A percentile compares a stretch with the other conserved stretches of the same genome.
Evolutionary conservation across 2,329 filamentous ascomycete species (phyloP).

Genomic region (Emergomyces pasteurianus): DNA sequence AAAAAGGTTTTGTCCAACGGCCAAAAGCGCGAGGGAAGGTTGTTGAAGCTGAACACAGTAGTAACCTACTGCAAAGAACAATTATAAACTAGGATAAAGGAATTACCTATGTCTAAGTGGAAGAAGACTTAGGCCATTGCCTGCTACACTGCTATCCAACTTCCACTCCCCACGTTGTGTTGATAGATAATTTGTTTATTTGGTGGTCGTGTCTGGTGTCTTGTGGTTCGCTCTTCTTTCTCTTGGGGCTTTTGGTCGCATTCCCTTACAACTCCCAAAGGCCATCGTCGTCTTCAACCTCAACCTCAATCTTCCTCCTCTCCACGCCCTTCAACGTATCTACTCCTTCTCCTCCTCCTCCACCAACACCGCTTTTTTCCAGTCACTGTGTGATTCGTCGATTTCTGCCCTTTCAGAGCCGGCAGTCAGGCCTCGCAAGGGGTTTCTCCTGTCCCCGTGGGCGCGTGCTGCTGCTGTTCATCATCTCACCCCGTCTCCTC

Average conservation of each 20-base stretch:
- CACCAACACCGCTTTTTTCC: neutral
- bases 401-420: neutral
- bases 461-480: constrained; percentile 9
- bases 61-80: neutral
- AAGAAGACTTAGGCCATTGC: neutral
- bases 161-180: neutral
- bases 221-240: neutral
- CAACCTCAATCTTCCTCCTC: neutral
- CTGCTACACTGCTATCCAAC: neutral
- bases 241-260: neutral
- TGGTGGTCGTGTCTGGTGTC: neutral
- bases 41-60: neutral
- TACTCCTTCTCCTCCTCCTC: neutral
- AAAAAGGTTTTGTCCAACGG: neutral
- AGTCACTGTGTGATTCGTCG: neutral
- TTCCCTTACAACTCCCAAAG: neutral
- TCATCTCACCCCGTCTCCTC: neutral
- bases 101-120: neutral
- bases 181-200: neutral
- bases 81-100: neutral
- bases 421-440: constrained; percentile 10
- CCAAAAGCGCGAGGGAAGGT: neutral
- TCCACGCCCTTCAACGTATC: neutral
- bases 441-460: constrained; percentile 7
- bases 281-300: neutral